These are phyloP conservation scores for Prunus padus DNA, from an alignment of 306 rosid species.

Conservation along the genomic window DNA sequence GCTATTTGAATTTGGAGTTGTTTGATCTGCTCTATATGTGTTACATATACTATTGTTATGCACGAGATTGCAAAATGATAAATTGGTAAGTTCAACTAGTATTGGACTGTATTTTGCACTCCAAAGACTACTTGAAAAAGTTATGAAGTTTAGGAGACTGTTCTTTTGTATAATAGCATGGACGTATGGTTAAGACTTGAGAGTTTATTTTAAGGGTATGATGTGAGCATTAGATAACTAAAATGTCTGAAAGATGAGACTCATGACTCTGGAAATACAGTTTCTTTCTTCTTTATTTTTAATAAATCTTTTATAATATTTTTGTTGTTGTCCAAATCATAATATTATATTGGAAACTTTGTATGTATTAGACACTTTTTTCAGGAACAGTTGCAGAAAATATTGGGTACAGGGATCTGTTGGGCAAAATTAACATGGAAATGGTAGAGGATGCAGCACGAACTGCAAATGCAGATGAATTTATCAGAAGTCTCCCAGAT, in stretches of 20 bases:
- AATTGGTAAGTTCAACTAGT: background rate
- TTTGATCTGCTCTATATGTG: conserved; percentile 6
- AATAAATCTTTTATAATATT: background rate
- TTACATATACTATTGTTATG: too few relatives aligned
- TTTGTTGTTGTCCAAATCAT: too few relatives aligned
- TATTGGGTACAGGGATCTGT: conserved; percentile 78
- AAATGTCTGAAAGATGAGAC: background rate
- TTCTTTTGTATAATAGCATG: background rate
- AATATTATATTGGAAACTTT: background rate
- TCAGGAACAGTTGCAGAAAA: conserved; percentile 90
- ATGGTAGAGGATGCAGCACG: conserved; percentile 65
- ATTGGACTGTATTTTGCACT: background rate
- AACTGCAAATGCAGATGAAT: conserved; percentile 84
- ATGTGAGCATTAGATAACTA: background rate
- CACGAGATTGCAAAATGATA: too few relatives aligned
- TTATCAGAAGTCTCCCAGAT: conserved; percentile 67
- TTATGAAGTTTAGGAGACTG: background rate
- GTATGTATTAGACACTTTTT: conserved; percentile 60
- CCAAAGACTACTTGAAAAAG: background rate
- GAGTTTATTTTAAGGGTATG: too few relatives aligned
- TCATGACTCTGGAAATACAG: too few relatives aligned
- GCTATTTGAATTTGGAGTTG: conserved; percentile 12
- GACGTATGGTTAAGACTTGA: background rate
- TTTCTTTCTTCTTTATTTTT: background rate
- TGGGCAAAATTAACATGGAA: conserved; percentile 66